Evolutionary conservation across 306 rosid genomes (phyloP), one percentile per base, ranked within the genome.

Genomic region (Styphnolobium japonicum): DNA sequence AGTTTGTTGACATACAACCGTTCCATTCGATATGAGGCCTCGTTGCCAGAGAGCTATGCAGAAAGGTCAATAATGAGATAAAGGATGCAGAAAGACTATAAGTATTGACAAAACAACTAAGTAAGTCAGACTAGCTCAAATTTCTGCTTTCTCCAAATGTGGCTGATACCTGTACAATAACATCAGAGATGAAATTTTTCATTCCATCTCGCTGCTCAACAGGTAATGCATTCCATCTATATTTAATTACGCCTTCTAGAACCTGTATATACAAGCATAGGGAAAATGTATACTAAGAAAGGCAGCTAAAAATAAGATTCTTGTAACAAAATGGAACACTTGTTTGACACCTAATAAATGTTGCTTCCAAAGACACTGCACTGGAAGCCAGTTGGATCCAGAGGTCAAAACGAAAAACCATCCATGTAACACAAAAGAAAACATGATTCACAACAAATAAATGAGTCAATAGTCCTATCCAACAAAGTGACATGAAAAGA

Each of bases 171-270:
- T 96, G 98, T 45, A 96, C 97, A 69, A 96, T 96, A 48, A 96
- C 90, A 64, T 96, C 99, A 71, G 99, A 96, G 15, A 96, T 93
- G 80, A 93, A 96, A 86, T 96, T 96, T 80, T 96, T 96, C 99
- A 96, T 96, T 80, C 99, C 99, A 71, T 96, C 99, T 46, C 99
- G 88, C 84, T 96, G 98, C 80, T 96, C 98, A 65, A 86, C 98
- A 9, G 99, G 99, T 72, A 96, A 85, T 16, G 98, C 98, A 91
- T 96, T 96, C 99, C 99, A 96, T 76, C 98, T 88, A 74, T 96
- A 96, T 77, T 96, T 96, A 67, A 96, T 96, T 53, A 96, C 99
- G 49, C 99, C 99, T 90, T 93, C 99, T 58, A 96, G 85, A 67
- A 96, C 99, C 99, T 96, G 89, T 36, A 76, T 46, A 55, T 19